Evolutionary conservation across 176 grass and related monocot species (phyloP), one percentile per base, ranked within the genome.

Genomic region (Oryza glumipatula): DNA sequence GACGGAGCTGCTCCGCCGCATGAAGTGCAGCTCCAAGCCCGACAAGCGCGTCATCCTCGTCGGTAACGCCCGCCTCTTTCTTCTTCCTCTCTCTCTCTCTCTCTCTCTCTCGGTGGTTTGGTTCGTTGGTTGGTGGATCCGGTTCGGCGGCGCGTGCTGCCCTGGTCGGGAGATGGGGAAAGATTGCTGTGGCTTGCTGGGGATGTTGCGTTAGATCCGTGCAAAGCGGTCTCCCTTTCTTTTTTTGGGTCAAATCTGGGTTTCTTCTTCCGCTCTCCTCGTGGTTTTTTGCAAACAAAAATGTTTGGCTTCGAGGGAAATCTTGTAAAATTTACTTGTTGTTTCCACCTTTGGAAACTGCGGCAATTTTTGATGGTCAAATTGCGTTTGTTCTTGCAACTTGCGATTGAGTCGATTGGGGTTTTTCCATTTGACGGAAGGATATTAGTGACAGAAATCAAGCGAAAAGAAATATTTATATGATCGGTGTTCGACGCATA

Each of bases 31-130:
- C 22, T 87, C 96, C 72, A 98, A 95, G 89, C 96, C 93, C 8
- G 93, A 98, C 83, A 98, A 95, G 81, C 96, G 91, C 86, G 86
- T 98, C 89, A 94, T 95, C 88, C 93, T 98, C 65, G 74, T 98
- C 71, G 96, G 93, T 95, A 41, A 41, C 35, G 35, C 35, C 35
- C 35, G 0, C 30, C 30, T 32, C 5, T 38, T 9, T 3, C 5
- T 26, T 17, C 3, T 1, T 41, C 39, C 39, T 41, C 36, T 6
- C 22, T 22, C 7, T 43, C 7, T 43, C n/a, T 19, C 39, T 41
- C 36, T 7, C 30, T 22, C 36, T 38, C 36, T 38, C 36, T 16
- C 32, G 35, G 46, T 65, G 26, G 35, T 3, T 3, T 36, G 35
- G 7, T 10, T 23, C 33, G 10, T 3, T 36, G 35, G 7, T 10